Evolutionary conservation across 768 basidiomycete species (phyloP), one percentile per base, ranked within the genome.

Genomic region (Cubamyces lactineus): DNA sequence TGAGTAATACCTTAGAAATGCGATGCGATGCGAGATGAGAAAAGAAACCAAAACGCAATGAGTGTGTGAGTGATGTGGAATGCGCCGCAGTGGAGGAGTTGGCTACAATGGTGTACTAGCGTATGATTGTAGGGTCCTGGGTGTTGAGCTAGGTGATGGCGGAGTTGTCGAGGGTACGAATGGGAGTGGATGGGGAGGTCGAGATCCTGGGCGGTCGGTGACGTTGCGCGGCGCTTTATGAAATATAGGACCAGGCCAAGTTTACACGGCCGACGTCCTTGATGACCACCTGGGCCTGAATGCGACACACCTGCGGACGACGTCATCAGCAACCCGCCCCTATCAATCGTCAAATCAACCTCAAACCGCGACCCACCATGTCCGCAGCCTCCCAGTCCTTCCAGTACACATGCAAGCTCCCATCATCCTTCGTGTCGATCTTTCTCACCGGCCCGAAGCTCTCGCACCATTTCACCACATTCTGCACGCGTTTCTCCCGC

Each of bases 351-450:
- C 42, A 21, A 17, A 17, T 47, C 17, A 47, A 40, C 34, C 53
- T n/a, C 11, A 3, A 39, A 15, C 21, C 49, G 16, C 6, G 40
- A 64, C 69, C 49, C 60, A 71, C 70, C 69, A 66, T 69, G 42
- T 72, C 71, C 11, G 71, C 71, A 15, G 62, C 63, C 62, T 69
- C 68, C 69, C 67, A 67, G 41, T 69, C 68, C 53, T 64, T 67
- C 69, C 70, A 72, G 45, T 69, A 69, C 39, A 72, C 69, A 45
- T 72, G 71, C 52, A 72, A 28, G 50, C 64, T 69, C 23, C 70
- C 71, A 58, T 70, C 68, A 2, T 55, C 60, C 68, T 64, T 63
- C 39, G 61, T 59, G 62, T 70, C 68, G 40, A 70, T 59, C 50
- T 65, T 66, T 21, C 67, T 24, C 54, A 70, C 51, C 34, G 66